phyloP scores from a whole-genome alignment of 192 early-diverging fungal species.

The Neocallimastix lanati region DNA sequence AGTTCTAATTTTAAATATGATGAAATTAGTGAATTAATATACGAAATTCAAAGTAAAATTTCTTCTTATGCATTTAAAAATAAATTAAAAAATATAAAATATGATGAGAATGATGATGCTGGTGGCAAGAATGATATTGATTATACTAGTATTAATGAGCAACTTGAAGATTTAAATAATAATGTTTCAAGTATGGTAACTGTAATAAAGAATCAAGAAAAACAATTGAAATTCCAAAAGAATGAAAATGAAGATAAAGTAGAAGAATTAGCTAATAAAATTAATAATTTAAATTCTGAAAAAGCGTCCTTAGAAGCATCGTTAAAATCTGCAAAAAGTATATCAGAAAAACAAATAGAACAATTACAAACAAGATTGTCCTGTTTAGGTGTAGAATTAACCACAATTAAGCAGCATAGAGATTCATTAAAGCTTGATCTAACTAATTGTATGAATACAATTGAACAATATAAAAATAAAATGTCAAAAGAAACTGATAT shows the following conservation, averaged over 20 bases:
- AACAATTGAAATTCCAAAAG: neutral
- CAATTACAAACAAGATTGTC: neutral
- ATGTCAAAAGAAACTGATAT: neutral
- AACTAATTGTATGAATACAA: neutral
- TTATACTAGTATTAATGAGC: neutral
- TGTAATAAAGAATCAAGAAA: neutral
- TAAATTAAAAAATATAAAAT: no score
- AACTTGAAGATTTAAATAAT: neutral
- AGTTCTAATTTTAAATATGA: neutral
- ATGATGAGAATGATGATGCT: no score
- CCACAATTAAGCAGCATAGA: neutral
- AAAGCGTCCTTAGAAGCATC: neutral
- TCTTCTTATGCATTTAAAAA: neutral
- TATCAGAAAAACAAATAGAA: neutral
- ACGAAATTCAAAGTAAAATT: neutral
- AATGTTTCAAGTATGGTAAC: neutral
- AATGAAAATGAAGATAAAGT: neutral
- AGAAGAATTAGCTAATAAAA: neutral
- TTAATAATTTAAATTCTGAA: neutral
- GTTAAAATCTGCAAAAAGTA: neutral
- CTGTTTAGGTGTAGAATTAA: neutral
- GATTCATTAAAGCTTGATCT: neutral
- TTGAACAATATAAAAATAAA: neutral
- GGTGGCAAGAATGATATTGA: no score
- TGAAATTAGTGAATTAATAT: neutral